These are phyloP conservation scores for Ehretia macrophylla DNA, from an alignment of 257 asterid genomes.

Conservation along the genomic window DNA sequence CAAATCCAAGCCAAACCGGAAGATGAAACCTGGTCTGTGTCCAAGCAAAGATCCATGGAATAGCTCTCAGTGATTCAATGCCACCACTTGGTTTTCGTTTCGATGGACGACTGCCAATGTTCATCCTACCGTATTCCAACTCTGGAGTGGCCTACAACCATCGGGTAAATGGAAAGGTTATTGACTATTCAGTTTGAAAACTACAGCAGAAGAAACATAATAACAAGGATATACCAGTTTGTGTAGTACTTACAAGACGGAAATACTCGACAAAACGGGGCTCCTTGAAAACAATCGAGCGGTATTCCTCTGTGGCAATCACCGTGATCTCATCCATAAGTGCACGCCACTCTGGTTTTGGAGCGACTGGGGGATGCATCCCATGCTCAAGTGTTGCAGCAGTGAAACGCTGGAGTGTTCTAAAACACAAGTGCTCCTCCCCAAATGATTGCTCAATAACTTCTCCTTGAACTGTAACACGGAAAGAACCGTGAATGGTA, in stretches of 20 bases:
- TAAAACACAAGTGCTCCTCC: slow-evolving; percentile 46
- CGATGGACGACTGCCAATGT: slow-evolving; percentile 62
- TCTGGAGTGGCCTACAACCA: slow-evolving; percentile 51
- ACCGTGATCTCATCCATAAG: slow-evolving; percentile 47
- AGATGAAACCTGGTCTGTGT: slow-evolving; percentile 57
- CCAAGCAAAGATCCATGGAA: slow-evolving; percentile 66
- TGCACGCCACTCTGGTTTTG: slow-evolving; percentile 54
- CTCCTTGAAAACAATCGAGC: slow-evolving; percentile 44
- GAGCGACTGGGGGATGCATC: slow-evolving; percentile 48
- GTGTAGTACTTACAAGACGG: slow-evolving; percentile 37
- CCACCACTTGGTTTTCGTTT: slow-evolving; percentile 54
- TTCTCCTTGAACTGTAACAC: slow-evolving; percentile 55
- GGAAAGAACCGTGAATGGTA: slow-evolving; percentile 47
- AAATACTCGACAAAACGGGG: slow-evolving; percentile 58
- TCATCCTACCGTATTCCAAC: slow-evolving; percentile 51
- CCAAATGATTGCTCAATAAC: slow-evolving; percentile 57
- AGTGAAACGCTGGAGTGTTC: slow-evolving; percentile 54
- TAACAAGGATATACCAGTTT: background rate
- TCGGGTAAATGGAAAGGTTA: background rate
- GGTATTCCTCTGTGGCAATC: slow-evolving; percentile 39
- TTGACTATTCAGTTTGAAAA: slow-evolving; percentile 1
- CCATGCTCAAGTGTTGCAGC: slow-evolving; percentile 54
- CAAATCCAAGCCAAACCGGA: slow-evolving; percentile 60
- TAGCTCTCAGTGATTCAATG: slow-evolving; percentile 52
- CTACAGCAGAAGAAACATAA: background rate